These are phyloP conservation scores for Teratosphaeriaceae sp. DNA, from an alignment of 2,329 filamentous ascomycete species.

Conservation along the genomic window DNA sequence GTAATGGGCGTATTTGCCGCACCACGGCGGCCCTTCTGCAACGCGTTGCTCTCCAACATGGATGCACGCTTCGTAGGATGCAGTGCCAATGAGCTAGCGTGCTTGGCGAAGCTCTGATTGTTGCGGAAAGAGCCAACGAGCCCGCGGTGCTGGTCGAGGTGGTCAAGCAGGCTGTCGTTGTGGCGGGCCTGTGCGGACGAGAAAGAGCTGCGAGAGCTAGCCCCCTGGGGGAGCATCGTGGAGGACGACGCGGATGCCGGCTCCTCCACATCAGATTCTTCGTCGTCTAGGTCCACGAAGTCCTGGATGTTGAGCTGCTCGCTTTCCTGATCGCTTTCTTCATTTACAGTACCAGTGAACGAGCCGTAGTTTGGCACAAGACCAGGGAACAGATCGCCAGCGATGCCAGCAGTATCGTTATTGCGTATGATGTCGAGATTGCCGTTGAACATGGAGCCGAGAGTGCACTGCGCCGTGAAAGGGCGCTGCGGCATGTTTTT, in stretches of 20 bases:
- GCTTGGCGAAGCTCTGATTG: constrained; percentile 46
- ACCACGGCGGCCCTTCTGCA: constrained; percentile 58
- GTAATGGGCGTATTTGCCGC: constrained; percentile 63
- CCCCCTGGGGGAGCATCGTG: constrained; percentile 30
- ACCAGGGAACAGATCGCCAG: constrained; percentile 34
- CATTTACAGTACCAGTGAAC: constrained; percentile 42
- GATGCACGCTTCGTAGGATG: constrained; percentile 55
- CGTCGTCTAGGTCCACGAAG: constrained; percentile 21
- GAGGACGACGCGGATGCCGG: constrained; percentile 37
- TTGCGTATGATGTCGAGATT: constrained; percentile 61
- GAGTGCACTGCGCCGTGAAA: constrained; percentile 28
- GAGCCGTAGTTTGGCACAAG: constrained; percentile 40
- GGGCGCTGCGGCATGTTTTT: constrained; percentile 19
- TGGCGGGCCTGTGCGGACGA: constrained; percentile 12
- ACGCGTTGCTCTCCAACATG: constrained; percentile 55
- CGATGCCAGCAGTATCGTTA: constrained; percentile 52
- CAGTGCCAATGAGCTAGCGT: constrained; percentile 50
- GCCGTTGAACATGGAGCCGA: constrained; percentile 28
- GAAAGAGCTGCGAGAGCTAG: constrained; percentile 12
- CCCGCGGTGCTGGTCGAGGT: constrained; percentile 55
- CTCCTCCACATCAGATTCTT: constrained; percentile 28
- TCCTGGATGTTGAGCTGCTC: constrained; percentile 21
- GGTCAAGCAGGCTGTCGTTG: constrained; percentile 45
- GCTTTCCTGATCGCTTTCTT: constrained; percentile 13
- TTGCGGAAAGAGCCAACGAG: constrained; percentile 72